phyloP scores from a whole-genome alignment of 352 stramenopile genomes.

The Phytophthora fragariaefolia region DNA sequence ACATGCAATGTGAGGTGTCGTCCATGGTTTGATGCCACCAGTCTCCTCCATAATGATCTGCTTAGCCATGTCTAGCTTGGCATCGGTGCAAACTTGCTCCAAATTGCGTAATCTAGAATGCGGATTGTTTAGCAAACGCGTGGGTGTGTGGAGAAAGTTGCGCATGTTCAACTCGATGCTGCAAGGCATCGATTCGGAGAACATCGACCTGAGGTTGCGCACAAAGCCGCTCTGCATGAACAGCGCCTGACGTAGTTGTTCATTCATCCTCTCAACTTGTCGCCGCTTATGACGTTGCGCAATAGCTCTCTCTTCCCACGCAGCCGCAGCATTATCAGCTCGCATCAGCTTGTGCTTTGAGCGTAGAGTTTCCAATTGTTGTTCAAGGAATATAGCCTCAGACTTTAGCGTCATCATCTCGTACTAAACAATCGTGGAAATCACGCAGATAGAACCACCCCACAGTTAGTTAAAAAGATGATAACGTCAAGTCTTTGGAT shows the following conservation, averaged over 20 bases:
- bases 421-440: slow-evolving; percentile 2
- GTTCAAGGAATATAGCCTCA: slow-evolving; percentile 47
- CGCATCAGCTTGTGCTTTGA: slow-evolving; percentile 47
- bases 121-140: slow-evolving; percentile 27
- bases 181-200: slow-evolving; percentile 27
- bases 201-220: slow-evolving; percentile 34
- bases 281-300: slow-evolving; percentile 48
- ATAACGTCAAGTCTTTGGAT: background rate
- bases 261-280: slow-evolving; percentile 35
- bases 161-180: slow-evolving; percentile 38
- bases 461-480: slow-evolving; percentile 1
- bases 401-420: slow-evolving; percentile 49
- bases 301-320: slow-evolving; percentile 55
- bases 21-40: slow-evolving; percentile 16
- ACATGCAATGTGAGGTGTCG: slow-evolving; percentile 25
- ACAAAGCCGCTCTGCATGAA: slow-evolving; percentile 38
- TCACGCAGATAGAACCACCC: no score
- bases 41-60: slow-evolving; percentile 40
- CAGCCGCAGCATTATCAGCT: slow-evolving; percentile 29
- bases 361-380: slow-evolving; percentile 44
- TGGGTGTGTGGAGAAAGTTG: slow-evolving; percentile 38
- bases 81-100: slow-evolving; percentile 32
- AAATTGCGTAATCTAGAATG: slow-evolving; percentile 27
- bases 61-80: slow-evolving; percentile 36
- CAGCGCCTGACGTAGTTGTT: slow-evolving; percentile 35